A percentile compares a stretch with the other conserved stretches of the same genome.
Evolutionary conservation across 805 yeast species (phyloP).

Genomic region (Wickerhamomyces queroliae): DNA sequence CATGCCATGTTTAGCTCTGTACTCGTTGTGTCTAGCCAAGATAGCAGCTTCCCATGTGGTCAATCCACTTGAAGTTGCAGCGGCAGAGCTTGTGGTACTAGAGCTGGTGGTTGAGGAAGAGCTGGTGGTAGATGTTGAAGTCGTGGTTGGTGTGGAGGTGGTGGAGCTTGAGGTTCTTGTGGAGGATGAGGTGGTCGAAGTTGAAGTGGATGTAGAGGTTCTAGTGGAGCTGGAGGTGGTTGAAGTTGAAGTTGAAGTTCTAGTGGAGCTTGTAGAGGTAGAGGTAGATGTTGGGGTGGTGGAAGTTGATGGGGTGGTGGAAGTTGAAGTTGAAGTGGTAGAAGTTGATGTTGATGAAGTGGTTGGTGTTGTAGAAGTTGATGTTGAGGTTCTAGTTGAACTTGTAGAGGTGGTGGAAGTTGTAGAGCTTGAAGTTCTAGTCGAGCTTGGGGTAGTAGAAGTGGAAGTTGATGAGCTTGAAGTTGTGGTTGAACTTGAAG

Average conservation of each 20-base stretch:
- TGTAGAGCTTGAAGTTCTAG: too few species aligned
- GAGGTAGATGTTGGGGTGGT: conserved; percentile 5
- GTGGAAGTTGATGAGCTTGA: conserved; percentile 16
- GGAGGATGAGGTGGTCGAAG: conserved; percentile 4
- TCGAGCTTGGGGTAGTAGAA: too few species aligned
- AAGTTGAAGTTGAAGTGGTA: conserved; percentile 13
- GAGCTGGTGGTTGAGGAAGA: conserved; percentile 12
- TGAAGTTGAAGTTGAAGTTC: conserved; percentile 3
- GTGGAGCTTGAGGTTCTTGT: conserved; percentile 16
- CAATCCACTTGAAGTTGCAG: conserved; percentile 5
- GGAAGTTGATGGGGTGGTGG: conserved; percentile 6
- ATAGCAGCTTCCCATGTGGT: conserved; percentile 31
- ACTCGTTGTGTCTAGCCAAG: conserved; percentile 43
- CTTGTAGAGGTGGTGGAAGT: conserved; percentile 19
- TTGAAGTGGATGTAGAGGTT: neutral
- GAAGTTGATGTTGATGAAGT: conserved; percentile 11
- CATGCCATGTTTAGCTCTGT: conserved; percentile 42
- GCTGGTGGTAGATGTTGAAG: conserved; percentile 13
- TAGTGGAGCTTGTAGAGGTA: conserved; percentile 3
- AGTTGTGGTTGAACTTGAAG: conserved; percentile 19
- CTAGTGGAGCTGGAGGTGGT: conserved; percentile 1
- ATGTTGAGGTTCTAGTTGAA: conserved; percentile 12
- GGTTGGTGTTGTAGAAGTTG: conserved; percentile 18
- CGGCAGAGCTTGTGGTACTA: conserved; percentile 16
- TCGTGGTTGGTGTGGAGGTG: conserved; percentile 14